Percentiles rank a stretch among this genome's conserved stretches.
These are phyloP conservation scores for Daedalea quercina DNA, from an alignment of 768 basidiomycete genomes.

Conservation along the genomic window DNA sequence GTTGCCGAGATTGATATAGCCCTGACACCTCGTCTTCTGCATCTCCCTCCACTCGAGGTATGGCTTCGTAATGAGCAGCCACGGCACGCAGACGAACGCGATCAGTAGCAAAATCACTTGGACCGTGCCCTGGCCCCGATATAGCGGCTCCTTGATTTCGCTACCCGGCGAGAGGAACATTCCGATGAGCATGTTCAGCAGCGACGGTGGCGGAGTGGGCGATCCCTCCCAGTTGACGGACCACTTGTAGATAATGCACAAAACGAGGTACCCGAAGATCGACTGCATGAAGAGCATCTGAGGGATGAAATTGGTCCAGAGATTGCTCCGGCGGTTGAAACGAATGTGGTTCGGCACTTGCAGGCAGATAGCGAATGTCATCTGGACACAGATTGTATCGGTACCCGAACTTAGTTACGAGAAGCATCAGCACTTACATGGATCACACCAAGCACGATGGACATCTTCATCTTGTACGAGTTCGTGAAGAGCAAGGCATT, in stretches of 20 bases:
- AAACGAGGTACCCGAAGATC: constrained; percentile 93
- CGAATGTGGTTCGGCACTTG: constrained; percentile 94
- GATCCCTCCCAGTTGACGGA: constrained; percentile 81
- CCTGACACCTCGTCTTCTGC: constrained; percentile 73
- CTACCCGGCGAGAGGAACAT: constrained; percentile 94
- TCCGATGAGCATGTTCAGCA: constrained; percentile 91
- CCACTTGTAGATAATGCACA: constrained; percentile 98
- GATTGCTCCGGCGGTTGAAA: constrained; percentile 82
- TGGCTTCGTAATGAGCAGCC: constrained; percentile 90
- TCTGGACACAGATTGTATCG: constrained; percentile 40
- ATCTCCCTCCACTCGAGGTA: constrained; percentile 90
- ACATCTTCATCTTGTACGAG: constrained; percentile 99
- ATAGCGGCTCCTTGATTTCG: constrained; percentile 68
- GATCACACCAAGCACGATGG: constrained; percentile 90
- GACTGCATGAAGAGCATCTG: constrained; percentile 97
- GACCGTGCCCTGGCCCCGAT: constrained; percentile 79
- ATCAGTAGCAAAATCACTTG: constrained; percentile 74
- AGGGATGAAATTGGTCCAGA: constrained; percentile 94
- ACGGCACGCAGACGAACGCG: constrained; percentile 87
- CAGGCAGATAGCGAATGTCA: constrained; percentile 96
- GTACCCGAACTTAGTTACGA: background rate
- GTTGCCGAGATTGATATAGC: constrained; percentile 67
- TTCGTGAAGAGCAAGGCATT: constrained; percentile 93
- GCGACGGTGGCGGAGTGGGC: constrained; percentile 68
- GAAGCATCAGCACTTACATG: constrained; percentile 54